These are phyloP conservation scores for Gossypium laxum DNA, from an alignment of 441 rosid species.

Conservation along the genomic window DNA sequence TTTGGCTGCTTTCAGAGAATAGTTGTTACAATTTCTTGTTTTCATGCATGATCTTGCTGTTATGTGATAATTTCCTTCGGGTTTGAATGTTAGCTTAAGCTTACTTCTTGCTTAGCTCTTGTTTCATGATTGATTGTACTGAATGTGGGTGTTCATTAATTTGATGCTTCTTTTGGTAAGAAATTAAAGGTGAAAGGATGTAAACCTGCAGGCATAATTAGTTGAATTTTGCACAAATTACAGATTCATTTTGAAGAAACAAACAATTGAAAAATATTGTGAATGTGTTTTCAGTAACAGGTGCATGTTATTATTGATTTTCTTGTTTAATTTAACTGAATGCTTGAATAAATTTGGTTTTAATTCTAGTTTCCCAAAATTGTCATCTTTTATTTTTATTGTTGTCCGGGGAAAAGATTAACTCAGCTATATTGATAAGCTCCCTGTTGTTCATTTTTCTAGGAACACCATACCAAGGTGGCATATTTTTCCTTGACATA, in stretches of 20 bases:
- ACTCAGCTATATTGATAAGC: constrained; percentile 6
- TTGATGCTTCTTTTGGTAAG: background rate
- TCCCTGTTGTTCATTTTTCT: constrained; percentile 18
- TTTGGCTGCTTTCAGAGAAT: background rate
- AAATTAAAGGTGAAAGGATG: background rate
- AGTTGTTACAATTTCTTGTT: background rate
- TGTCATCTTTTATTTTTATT: background rate
- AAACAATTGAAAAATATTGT: background rate
- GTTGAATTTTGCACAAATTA: background rate
- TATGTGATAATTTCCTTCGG: background rate
- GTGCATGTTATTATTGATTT: background rate
- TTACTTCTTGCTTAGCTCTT: background rate
- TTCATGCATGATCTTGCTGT: background rate
- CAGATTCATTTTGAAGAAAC: background rate
- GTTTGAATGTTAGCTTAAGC: background rate
- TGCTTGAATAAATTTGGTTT: background rate
- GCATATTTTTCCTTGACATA: constrained; percentile 73
- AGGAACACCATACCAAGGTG: constrained; percentile 79
- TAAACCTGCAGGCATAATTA: background rate
- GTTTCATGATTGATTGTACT: background rate
- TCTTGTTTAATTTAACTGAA: background rate
- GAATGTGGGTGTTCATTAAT: background rate
- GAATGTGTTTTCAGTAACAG: background rate
- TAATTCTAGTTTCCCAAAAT: background rate
- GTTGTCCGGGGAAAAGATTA: background rate